Percentiles rank a stretch among this genome's conserved stretches.
phyloP scores from a whole-genome alignment of 2,329 filamentous ascomycete genomes.

The Colletotrichum musicola region DNA sequence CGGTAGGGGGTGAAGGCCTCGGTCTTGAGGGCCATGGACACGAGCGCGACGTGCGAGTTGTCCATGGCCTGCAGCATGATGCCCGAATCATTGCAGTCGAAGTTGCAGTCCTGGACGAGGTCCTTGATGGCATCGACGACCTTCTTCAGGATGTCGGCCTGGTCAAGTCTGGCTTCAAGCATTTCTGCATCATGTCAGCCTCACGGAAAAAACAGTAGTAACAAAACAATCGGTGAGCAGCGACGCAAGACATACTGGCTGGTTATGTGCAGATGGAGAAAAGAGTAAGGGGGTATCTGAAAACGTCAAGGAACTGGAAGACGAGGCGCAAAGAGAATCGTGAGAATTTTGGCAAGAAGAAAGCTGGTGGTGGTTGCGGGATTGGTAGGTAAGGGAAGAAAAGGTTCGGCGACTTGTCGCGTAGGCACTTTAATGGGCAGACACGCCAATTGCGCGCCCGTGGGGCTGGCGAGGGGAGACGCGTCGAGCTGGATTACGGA shows the following conservation, averaged over 20 bases:
- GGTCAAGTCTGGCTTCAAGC: conserved; percentile 98
- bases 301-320: conserved; percentile 19
- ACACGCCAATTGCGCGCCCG: conserved; percentile 42
- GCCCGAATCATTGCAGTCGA: conserved; percentile 99
- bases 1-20: conserved; percentile 95
- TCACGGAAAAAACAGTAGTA: conserved; percentile 43
- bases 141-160: conserved; percentile 96
- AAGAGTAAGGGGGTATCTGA: conserved; percentile 33
- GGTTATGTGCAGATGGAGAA: conserved; percentile 14
- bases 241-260: conserved; percentile 25
- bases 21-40: conserved; percentile 98
- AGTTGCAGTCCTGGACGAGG: conserved; percentile 99
- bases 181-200: conserved; percentile 63
- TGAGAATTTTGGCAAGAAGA: conserved; percentile 17
- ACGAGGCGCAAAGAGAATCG: conserved; percentile 8
- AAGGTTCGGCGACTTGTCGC: conserved; percentile 33
- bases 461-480: conserved; percentile 45
- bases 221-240: conserved; percentile 4
- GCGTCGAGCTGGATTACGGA: conserved; percentile 44
- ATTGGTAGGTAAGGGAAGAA: conserved; percentile 20
- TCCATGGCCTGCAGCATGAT: conserved; percentile 99
- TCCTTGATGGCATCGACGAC: conserved; percentile 99
- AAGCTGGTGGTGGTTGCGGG: conserved; percentile 20
- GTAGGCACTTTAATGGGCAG: conserved; percentile 50
- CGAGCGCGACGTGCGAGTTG: conserved; percentile 98